Percentiles rank a stretch among this genome's conserved stretches.
Evolutionary conservation across 1,284 basidiomycete genomes (phyloP).

Genomic region (Mycosarcoma maydis): DNA sequence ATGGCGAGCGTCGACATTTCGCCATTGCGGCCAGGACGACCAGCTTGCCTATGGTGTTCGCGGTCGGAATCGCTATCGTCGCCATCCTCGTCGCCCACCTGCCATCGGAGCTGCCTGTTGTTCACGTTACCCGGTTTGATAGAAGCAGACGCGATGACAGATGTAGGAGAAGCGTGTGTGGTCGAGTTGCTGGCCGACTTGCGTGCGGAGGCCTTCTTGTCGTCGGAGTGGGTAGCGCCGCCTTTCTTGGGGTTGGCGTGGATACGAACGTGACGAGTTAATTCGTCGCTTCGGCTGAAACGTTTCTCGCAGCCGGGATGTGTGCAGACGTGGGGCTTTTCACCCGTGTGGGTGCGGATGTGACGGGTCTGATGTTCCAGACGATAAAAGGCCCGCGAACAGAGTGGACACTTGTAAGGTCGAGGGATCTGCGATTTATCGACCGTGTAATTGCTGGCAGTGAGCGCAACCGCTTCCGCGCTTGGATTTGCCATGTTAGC

Average conservation of each 20-base stretch:
- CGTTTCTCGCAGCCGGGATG: conserved; percentile 97
- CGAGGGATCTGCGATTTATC: conserved; percentile 66
- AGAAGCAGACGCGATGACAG: conserved; percentile 39
- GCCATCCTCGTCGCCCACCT: conserved; percentile 47
- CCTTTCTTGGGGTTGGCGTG: conserved; percentile 72
- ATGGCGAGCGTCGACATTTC: conserved; percentile 65
- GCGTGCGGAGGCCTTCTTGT: conserved; percentile 30
- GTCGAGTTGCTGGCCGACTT: conserved; percentile 22
- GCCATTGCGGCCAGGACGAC: conserved; percentile 25
- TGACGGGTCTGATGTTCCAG: conserved; percentile 81
- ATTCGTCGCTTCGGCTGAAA: conserved; percentile 95
- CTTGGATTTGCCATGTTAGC: conserved; percentile 31
- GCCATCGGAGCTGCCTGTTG: conserved; percentile 41
- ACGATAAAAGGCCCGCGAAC: conserved; percentile 65
- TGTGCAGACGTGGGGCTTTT: conserved; percentile 93
- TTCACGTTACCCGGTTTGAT: conserved; percentile 14
- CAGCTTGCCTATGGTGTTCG: conserved; percentile 19
- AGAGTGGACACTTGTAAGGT: conserved; percentile 66
- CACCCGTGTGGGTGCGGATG: conserved; percentile 96
- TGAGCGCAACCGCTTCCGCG: conserved; percentile 26
- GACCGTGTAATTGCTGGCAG: conserved; percentile 51
- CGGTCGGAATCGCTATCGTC: conserved; percentile 58
- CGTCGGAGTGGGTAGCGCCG: conserved; percentile 20
- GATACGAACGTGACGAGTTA: conserved; percentile 93
- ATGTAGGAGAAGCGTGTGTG: conserved; percentile 8